Evolutionary conservation across 495 filamentous ascomycete species (phyloP).

Genomic region (Durotheca rogersii): DNA sequence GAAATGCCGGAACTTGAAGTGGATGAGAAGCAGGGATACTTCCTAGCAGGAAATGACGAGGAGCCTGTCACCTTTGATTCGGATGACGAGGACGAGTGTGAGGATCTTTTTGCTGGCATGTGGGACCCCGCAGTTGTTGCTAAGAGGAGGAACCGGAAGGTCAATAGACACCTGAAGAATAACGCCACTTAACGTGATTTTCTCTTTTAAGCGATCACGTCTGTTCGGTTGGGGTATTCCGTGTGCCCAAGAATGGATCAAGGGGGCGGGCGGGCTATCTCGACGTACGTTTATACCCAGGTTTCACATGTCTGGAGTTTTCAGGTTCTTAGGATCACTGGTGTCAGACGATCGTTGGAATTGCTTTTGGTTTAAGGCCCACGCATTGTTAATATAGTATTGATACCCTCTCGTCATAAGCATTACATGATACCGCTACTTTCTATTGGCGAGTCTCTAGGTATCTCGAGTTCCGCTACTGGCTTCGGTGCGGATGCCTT

Average conservation of each 20-base stretch:
- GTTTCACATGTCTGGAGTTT: neutral
- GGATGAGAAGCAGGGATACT: slow-evolving; percentile 9
- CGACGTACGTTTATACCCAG: neutral
- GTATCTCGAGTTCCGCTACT: too few relatives aligned
- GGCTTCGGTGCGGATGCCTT: slow-evolving; percentile 5
- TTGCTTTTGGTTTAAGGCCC: too few relatives aligned
- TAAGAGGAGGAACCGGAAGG: slow-evolving; percentile 61
- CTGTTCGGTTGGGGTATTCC: too few relatives aligned
- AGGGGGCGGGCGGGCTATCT: neutral
- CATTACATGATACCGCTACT: slow-evolving; percentile 3
- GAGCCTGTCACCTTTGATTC: slow-evolving; percentile 73
- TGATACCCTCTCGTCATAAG: slow-evolving; percentile 27
- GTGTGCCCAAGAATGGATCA: slow-evolving; percentile 16
- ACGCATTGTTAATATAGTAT: slow-evolving; percentile 8
- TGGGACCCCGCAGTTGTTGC: slow-evolving; percentile 74
- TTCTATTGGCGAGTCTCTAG: too few relatives aligned
- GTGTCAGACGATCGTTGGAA: too few relatives aligned
- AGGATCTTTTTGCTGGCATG: slow-evolving; percentile 84
- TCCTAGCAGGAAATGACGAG: slow-evolving; percentile 12
- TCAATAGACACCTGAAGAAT: slow-evolving; percentile 27
- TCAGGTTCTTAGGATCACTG: neutral
- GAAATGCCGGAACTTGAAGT: slow-evolving; percentile 20
- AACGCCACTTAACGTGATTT: slow-evolving; percentile 2
- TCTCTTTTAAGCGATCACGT: too few relatives aligned
- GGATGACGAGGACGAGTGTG: slow-evolving; percentile 92